Evolutionary conservation across 352 stramenopile species (phyloP).

Genomic region (Phytophthora megakarya): DNA sequence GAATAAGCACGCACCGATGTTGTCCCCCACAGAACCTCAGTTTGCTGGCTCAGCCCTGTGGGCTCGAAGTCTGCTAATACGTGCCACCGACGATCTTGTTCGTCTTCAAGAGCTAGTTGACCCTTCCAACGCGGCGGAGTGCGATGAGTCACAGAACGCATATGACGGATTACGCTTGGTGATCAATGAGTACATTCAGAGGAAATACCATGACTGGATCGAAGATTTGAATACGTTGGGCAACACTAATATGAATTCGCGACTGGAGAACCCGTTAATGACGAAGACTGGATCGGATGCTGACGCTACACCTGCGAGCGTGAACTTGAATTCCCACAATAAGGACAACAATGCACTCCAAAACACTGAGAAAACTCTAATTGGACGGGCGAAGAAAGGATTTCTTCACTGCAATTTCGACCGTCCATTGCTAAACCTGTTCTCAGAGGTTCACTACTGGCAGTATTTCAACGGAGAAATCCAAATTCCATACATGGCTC

Average conservation of each 20-base stretch:
- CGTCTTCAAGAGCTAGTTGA: slow-evolving; percentile 74
- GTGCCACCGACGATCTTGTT: slow-evolving; percentile 76
- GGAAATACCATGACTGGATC: slow-evolving; percentile 92
- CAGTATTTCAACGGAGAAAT: slow-evolving; percentile 93
- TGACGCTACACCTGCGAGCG: slow-evolving; percentile 22
- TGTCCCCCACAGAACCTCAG: slow-evolving; percentile 90
- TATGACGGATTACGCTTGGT: slow-evolving; percentile 82
- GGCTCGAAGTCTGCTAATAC: slow-evolving; percentile 88
- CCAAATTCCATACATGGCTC: slow-evolving; percentile 94
- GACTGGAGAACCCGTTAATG: slow-evolving; percentile 88
- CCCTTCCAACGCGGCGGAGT: slow-evolving; percentile 72
- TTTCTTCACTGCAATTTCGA: slow-evolving; percentile 96
- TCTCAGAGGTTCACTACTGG: slow-evolving; percentile 93
- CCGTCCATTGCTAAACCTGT: slow-evolving; percentile 90
- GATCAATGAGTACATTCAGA: slow-evolving; percentile 91
- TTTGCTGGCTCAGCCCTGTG: slow-evolving; percentile 93
- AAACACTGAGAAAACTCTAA: slow-evolving; percentile 83
- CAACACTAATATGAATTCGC: slow-evolving; percentile 76
- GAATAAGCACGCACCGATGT: slow-evolving; percentile 80
- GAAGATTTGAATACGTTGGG: slow-evolving; percentile 84
- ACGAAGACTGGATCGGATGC: slow-evolving; percentile 61
- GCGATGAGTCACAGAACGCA: slow-evolving; percentile 73
- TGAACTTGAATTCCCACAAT: slow-evolving; percentile 39
- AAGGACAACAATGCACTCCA: slow-evolving; percentile 70
- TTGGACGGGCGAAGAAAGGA: slow-evolving; percentile 77